Conservation (phyloP, 768 basidiomycete genomes). For the Tricholoma terreum region DNA sequence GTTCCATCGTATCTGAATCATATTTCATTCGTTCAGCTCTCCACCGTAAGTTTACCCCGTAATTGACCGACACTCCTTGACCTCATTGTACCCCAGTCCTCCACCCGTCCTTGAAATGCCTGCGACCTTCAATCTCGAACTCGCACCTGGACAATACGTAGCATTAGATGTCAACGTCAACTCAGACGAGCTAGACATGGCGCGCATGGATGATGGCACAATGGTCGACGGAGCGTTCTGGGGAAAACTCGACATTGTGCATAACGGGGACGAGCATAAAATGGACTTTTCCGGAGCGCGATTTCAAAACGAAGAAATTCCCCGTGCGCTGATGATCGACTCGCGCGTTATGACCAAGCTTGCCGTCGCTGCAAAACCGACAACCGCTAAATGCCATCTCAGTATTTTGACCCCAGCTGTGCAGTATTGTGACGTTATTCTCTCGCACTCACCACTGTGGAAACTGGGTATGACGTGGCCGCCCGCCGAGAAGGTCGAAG, state of each 20-base stretch:
- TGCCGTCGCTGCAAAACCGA: conserved; percentile 68
- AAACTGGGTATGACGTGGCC: conserved; percentile 77
- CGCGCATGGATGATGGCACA: conserved; percentile 87
- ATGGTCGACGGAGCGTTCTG: conserved; percentile 83
- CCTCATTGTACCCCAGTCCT: conserved; percentile 31
- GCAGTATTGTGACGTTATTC: conserved; percentile 78
- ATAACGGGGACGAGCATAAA: conserved; percentile 70
- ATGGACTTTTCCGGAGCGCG: conserved; percentile 85
- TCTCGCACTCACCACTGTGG: conserved; percentile 73
- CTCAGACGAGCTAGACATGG: conserved; percentile 87
- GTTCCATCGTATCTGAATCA: conserved; percentile 20
- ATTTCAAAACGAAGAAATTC: conserved; percentile 59
- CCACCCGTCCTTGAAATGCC: conserved; percentile 86
- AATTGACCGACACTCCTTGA: not conserved
- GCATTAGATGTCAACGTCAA: conserved; percentile 76
- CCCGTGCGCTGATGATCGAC: conserved; percentile 72
- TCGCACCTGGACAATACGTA: conserved; percentile 74
- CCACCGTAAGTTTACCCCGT: conserved; percentile 39
- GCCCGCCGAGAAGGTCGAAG: conserved; percentile 61
- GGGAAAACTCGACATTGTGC: conserved; percentile 84
- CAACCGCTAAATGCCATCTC: conserved; percentile 73
- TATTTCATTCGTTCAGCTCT: conserved; percentile 30
- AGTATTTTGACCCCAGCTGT: conserved; percentile 68
- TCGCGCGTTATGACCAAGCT: conserved; percentile 75
- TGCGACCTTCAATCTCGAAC: conserved; percentile 79